Base-by-base conservation (phyloP, 495 filamentous ascomycete genomes). In the Podospora pseudoanserina region DNA sequence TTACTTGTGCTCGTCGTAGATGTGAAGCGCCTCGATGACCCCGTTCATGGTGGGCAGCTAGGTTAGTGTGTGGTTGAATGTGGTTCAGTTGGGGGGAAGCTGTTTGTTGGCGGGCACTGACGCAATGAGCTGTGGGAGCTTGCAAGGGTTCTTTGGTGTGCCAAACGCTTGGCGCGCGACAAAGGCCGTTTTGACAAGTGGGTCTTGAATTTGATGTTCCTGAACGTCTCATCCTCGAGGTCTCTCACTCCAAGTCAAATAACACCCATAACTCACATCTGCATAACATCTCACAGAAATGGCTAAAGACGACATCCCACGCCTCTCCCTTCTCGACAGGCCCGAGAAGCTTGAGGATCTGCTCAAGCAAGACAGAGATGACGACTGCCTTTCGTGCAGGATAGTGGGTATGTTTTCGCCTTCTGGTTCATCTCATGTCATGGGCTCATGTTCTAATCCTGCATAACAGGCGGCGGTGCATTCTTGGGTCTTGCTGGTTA, bases 21-120 rank as follows among this genome's bases (percentile, higher is more conserved):
- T 93, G 85, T 97, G 96, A 74, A 99, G 82, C 73, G 95, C 95
- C 85, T 97, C 94, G 74, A 99, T 90, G 77, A 91, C 88, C 80
- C 91, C 88, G 85, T 89, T 92, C 87, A 92, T 92, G 76, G 74
- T 76, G 74, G 67, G 5, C 13, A 7, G 59, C 5, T 56, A 63
- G 15, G 4, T 16, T 32, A 26, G 44, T 57, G 30, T 5, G 15
- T 19, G 2, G 53, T 5, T 60, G 44, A 30, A 32, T 32, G 34
- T 44, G 32, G 64, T 66, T 68, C 55, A 5, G 59, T 23, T 23
- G 19, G 18, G 18, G 59, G 59, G 27, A n/a, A n/a, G 61, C 15
- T 58, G 67, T 63, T 68, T 13, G 34, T 27, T 7, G 53, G 28
- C 30, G 30, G 69, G 60, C 73, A 66, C 73, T 76, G 74, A 76